A percentile compares a stretch with the other conserved stretches of the same genome.
Evolutionary conservation across 2,329 filamentous ascomycete genomes (phyloP).

Genomic region (Trichophyton verrucosum): DNA sequence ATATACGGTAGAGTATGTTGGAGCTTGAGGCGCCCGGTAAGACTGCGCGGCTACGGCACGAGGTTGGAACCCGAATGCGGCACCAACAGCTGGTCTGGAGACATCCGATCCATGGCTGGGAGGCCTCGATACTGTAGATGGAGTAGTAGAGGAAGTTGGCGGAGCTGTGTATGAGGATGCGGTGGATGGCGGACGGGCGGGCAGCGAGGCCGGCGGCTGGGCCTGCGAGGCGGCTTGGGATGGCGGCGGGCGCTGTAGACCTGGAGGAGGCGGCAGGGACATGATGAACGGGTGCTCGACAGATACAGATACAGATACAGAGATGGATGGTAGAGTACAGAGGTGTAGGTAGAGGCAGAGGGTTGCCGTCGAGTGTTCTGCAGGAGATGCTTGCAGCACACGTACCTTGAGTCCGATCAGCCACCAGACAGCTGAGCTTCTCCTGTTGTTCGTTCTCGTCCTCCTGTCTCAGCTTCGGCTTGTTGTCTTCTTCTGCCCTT

Average conservation of each 20-base stretch:
- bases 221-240: conserved; percentile 26
- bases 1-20: conserved; percentile 20
- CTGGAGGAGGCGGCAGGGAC: conserved; percentile 80
- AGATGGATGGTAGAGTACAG: conserved; percentile 7
- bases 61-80: conserved; percentile 42
- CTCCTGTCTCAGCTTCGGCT: not conserved
- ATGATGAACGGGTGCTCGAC: conserved; percentile 46
- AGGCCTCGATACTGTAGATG: conserved; percentile 16
- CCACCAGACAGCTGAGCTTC: too few species aligned
- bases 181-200: conserved; percentile 58
- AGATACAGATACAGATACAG: not conserved
- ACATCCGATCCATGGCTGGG: conserved; percentile 29
- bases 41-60: conserved; percentile 39
- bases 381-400: not conserved
- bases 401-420: not conserved
- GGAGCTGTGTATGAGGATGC: conserved; percentile 32
- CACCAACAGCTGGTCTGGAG: conserved; percentile 16
- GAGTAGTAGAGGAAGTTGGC: not conserved
- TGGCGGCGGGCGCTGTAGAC: conserved; percentile 40
- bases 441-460: too few species aligned
- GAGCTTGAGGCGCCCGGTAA: conserved; percentile 12
- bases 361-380: not conserved
- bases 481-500: not conserved
- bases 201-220: conserved; percentile 50
- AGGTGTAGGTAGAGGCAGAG: not conserved